These are phyloP conservation scores for Melaleuca quinquenervia DNA, from an alignment of 345 rosid genomes.

Conservation along the genomic window DNA sequence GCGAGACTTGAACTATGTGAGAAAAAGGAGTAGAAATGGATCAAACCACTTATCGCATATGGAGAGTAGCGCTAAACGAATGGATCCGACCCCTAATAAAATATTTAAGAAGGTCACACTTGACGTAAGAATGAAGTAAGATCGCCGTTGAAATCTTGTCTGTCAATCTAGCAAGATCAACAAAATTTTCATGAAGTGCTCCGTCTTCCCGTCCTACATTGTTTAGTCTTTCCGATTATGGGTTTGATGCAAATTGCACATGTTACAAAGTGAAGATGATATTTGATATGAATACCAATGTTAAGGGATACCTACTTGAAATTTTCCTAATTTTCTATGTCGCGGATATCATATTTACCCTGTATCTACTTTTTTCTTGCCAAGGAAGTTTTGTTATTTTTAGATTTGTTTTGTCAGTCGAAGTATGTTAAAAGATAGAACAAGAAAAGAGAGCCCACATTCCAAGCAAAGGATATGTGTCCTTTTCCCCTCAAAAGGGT, in stretches of 20 bases:
- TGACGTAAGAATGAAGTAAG: neutral
- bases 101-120: neutral
- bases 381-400: neutral
- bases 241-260: neutral
- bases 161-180: neutral
- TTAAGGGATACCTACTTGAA: neutral
- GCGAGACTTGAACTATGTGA: neutral
- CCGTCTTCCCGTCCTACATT: neutral
- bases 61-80: neutral
- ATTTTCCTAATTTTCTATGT: neutral
- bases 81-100: neutral
- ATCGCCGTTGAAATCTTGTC: neutral
- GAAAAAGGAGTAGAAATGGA: neutral
- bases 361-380: neutral
- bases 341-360: neutral
- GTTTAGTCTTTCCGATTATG: neutral
- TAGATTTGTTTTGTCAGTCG: neutral
- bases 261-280: neutral
- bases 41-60: neutral
- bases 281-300: neutral
- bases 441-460: slow-evolving; percentile 21
- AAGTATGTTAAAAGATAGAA: neutral
- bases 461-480: slow-evolving; percentile 57
- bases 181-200: neutral
- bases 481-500: slow-evolving; percentile 9